Conservation (phyloP, 164 flowering plant genomes). For the Annona squamosa region DNA sequence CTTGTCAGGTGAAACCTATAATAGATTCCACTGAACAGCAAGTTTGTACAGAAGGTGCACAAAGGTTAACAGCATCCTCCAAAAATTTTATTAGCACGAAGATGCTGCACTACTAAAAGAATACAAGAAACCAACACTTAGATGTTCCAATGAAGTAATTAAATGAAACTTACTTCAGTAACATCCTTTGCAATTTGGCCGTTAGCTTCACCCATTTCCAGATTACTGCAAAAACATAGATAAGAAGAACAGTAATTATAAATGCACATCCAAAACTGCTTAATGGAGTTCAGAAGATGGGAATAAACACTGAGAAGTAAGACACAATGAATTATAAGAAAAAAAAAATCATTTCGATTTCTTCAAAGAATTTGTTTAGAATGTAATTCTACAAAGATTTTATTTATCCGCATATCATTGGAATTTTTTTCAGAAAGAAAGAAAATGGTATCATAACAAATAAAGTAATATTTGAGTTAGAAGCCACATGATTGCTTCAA, state of each 20-base stretch:
- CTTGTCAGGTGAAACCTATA: not conserved
- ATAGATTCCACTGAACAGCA: not conserved
- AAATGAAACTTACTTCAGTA: constrained; percentile 7
- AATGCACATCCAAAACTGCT: not conserved
- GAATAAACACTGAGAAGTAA: not conserved
- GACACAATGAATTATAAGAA: not conserved
- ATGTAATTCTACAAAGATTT: too few relatives aligned
- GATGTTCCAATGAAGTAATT: not conserved
- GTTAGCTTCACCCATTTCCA: constrained; percentile 6
- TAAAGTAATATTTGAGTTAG: too few relatives aligned
- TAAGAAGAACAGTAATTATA: not conserved
- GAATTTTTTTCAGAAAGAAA: too few relatives aligned
- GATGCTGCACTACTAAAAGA: not conserved
- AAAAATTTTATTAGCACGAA: not conserved
- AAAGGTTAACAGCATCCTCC: not conserved
- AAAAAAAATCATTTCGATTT: not conserved
- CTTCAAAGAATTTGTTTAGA: not conserved
- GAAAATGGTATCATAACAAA: too few relatives aligned
- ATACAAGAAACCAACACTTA: not conserved
- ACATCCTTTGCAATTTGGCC: constrained; percentile 9
- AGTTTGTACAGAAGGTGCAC: not conserved
- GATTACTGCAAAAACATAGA: constrained; percentile 3
- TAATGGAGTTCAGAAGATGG: not conserved
- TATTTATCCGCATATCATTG: too few relatives aligned
- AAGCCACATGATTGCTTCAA: too few relatives aligned